These are phyloP conservation scores for Euphorbia corollata DNA, from an alignment of 441 rosid genomes.

Conservation along the genomic window DNA sequence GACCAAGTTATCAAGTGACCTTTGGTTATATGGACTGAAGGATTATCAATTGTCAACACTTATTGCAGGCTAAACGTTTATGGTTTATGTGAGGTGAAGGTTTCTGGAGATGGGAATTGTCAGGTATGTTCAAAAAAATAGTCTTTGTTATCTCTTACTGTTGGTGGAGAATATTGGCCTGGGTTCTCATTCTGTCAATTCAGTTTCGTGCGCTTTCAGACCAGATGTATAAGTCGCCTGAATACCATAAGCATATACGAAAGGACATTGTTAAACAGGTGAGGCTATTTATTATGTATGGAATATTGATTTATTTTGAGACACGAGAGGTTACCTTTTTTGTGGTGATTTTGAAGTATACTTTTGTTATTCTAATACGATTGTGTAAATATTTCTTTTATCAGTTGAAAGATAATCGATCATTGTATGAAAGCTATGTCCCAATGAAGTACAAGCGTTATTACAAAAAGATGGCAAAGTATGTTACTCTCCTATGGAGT, in stretches of 20 bases:
- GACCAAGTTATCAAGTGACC: slow-evolving; percentile 3
- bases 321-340: neutral
- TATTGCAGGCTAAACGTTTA: slow-evolving; percentile 60
- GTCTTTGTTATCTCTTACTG: slow-evolving; percentile 8
- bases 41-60: slow-evolving; percentile 16
- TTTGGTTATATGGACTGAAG: slow-evolving; percentile 8
- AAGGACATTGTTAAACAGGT: slow-evolving; percentile 86
- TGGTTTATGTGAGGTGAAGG: slow-evolving; percentile 77
- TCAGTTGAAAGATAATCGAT: slow-evolving; percentile 66
- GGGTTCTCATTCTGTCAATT: slow-evolving; percentile 14
- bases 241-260: slow-evolving; percentile 83
- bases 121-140: slow-evolving; percentile 44
- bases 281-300: neutral
- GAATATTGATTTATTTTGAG: neutral
- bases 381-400: slow-evolving; percentile 21
- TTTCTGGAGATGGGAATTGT: slow-evolving; percentile 95
- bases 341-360: neutral
- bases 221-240: slow-evolving; percentile 76
- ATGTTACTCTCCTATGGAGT: slow-evolving; percentile 28
- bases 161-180: neutral
- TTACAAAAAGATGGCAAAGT: slow-evolving; percentile 82
- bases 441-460: slow-evolving; percentile 93
- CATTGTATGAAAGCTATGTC: slow-evolving; percentile 76
- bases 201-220: slow-evolving; percentile 97
- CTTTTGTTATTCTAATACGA: slow-evolving; percentile 16